Conservation (phyloP, 1,284 basidiomycete genomes). For the Stygiomarasmius scandens region DNA sequence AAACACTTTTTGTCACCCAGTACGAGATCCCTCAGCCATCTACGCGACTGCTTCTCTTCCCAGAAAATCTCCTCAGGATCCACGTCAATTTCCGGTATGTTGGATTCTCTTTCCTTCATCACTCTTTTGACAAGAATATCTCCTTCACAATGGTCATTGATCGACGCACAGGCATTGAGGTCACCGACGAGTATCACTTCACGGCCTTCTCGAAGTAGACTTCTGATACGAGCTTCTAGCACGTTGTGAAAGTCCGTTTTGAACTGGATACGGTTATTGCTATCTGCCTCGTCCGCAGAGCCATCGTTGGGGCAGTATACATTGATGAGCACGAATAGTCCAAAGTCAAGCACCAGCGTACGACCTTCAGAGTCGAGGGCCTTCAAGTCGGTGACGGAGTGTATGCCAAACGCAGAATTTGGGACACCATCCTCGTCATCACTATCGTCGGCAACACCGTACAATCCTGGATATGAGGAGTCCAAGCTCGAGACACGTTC, state of each 20-base stretch:
- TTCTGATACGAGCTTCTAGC: conserved; percentile 74
- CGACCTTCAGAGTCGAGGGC: conserved; percentile 85
- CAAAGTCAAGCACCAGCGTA: conserved; percentile 78
- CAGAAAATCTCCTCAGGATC: conserved; percentile 74
- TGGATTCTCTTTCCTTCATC: conserved; percentile 34
- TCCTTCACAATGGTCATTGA: conserved; percentile 92
- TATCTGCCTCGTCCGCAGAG: conserved; percentile 69
- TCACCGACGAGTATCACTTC: conserved; percentile 91
- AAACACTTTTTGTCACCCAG: conserved; percentile 71
- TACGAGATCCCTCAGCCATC: conserved; percentile 82
- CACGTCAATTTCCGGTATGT: neutral
- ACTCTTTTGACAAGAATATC: conserved; percentile 52
- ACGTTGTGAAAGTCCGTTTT: conserved; percentile 88
- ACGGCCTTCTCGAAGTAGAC: conserved; percentile 64
- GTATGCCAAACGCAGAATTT: conserved; percentile 24
- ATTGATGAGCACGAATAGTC: conserved; percentile 96
- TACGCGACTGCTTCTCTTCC: conserved; percentile 67
- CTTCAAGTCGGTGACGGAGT: conserved; percentile 41
- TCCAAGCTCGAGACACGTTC: conserved; percentile 56
- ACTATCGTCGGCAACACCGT: conserved; percentile 29
- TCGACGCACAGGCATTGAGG: conserved; percentile 85
- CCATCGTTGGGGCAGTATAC: conserved; percentile 93
- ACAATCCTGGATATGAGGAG: conserved; percentile 46
- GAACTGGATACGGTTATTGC: conserved; percentile 69
- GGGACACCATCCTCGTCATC: conserved; percentile 31